Evolutionary conservation across 495 filamentous ascomycete genomes (phyloP), one percentile per base, ranked within the genome.

Genomic region (Apiosordaria backusii): DNA sequence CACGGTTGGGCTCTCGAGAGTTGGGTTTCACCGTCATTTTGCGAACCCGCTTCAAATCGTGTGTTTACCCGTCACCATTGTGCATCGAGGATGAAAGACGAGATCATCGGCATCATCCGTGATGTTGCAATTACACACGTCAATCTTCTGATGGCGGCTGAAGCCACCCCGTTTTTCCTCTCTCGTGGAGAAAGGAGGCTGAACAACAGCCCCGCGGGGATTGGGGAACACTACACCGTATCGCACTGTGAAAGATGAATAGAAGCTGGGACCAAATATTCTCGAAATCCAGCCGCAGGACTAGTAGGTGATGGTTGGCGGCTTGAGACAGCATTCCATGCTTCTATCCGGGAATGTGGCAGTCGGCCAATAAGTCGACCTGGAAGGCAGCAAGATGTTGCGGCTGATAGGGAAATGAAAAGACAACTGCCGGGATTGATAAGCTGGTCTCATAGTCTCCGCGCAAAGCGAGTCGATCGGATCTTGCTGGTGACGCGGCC

Each of bases 311-410:
- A 45, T 27, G 26, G 59, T 27, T n/a, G 59, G 26, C 59, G 25
- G 59, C 24, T 45, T 45, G 27, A 61, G 26, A 61, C 26, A 40
- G 59, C 4, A 61, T 61, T 61, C 59, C 59, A 61, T 61, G 59
- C 59, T 61, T 61, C 59, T 29, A 61, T 27, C 59, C 59, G 57
- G n/a, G 7, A 24, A 27, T 3, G 3, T 9, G n/a, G n/a, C n/a
- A n/a, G n/a, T n/a, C n/a, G n/a, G n/a, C n/a, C 7, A 26, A 21
- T 23, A 18, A 18, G 21, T 59, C 23, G 22, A 25, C 15, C 4
- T n/a, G n/a, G n/a, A n/a, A n/a, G n/a, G n/a, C n/a, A n/a, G n/a
- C n/a, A n/a, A n/a, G 57, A 3, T 18, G 15, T 21, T 61, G 59
- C 59, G 59, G 59, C 59, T 61, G 59, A 61, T 61, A 61, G 24